Percentiles rank a stretch among this genome's conserved stretches.
These are phyloP conservation scores for Mortierella antarctica DNA, from an alignment of 192 early-diverging fungal species.

Conservation along the genomic window DNA sequence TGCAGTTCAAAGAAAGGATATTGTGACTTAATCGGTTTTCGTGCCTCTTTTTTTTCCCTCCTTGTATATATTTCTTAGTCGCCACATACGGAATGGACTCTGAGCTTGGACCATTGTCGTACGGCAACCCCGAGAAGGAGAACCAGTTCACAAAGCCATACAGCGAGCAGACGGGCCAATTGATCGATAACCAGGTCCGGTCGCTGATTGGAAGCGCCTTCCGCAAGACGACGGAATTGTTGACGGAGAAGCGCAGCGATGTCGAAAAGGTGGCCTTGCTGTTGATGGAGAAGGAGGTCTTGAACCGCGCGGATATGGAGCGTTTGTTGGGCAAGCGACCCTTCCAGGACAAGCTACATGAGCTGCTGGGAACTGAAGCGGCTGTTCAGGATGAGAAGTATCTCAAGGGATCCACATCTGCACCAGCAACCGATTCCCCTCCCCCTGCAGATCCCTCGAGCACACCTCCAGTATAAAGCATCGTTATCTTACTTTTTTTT, in stretches of 20 bases:
- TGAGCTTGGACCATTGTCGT: conserved; percentile 89
- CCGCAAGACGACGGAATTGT: conserved; percentile 79
- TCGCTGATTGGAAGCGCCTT: conserved; percentile 85
- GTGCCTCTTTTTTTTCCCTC: not conserved
- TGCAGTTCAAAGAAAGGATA: not conserved
- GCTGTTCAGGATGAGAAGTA: conserved; percentile 26
- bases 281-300: conserved; percentile 96
- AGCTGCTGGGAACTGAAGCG: conserved; percentile 43
- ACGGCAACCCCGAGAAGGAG: conserved; percentile 70
- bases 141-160: conserved; percentile 95
- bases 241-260: conserved; percentile 85
- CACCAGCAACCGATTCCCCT: conserved; percentile 16
- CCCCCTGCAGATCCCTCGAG: not conserved
- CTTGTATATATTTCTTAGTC: conserved; percentile 52
- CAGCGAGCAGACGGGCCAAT: conserved; percentile 90
- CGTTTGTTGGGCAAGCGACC: conserved; percentile 85
- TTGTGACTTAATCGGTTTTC: not conserved
- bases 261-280: conserved; percentile 94
- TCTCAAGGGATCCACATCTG: conserved; percentile 14
- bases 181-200: conserved; percentile 97
- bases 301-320: conserved; percentile 96
- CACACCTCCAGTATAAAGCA: conserved; percentile 17
- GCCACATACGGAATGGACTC: conserved; percentile 95
- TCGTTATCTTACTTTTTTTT: not conserved
- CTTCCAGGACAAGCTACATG: conserved; percentile 72